Evolutionary conservation across 345 rosid genomes (phyloP), one percentile per base, ranked within the genome.

Genomic region (Reutealis trisperma): DNA sequence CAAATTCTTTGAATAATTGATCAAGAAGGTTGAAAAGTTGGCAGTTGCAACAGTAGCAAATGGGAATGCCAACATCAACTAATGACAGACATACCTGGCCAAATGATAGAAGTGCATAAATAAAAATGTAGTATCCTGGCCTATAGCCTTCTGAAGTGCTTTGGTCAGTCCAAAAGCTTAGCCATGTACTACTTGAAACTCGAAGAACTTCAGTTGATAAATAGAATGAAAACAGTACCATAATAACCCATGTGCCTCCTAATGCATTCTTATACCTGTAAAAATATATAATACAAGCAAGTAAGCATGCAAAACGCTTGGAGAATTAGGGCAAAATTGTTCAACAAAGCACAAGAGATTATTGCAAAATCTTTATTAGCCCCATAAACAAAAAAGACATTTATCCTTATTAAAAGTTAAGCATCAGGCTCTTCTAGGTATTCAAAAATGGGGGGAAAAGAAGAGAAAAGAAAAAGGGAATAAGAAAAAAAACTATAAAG

Each of bases 111-210:
- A 89, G 72, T 10, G 92, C 84, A 79, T 96, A 96, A 55, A 94
- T 71, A 74, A 86, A 68, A 85, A 94, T 92, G 84, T 89, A 94
- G 87, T 86, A 96, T 72, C 84, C 83, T 41, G 92, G 85, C 45
- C 91, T 90, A 79, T 94, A 88, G 54, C 57, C 79, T 74, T 79
- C 82, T 24, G 82, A 78, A 78, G 84, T 70, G 73, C 91, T 90
- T 85, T 91, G 92, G 85, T 90, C 90, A 61, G 99, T 96, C 99
- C 99, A 96, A 82, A 84, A 77, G 84, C 99, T 96, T 84, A 96
- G 82, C 99, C 99, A 96, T 18, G 93, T 89, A 87, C 99, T 96
- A 77, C 94, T 89, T 64, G 91, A 91, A 85, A 96, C 88, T 82
- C 99, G 88, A 72, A 96, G 86, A 77, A 82, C 87, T 91, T 96